phyloP scores from a whole-genome alignment of 202 grass and related monocot species.

The Setaria italica region DNA sequence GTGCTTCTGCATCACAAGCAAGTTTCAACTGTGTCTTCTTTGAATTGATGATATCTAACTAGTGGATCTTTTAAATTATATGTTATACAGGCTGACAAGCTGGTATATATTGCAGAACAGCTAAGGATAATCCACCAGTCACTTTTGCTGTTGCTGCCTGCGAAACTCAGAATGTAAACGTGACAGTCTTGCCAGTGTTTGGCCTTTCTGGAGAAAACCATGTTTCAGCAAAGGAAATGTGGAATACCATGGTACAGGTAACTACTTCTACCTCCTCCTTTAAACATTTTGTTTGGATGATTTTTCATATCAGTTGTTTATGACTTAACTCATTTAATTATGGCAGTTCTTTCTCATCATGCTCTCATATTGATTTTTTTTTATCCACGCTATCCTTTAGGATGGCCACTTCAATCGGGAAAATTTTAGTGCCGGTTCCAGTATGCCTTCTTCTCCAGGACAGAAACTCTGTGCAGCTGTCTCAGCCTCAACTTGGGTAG shows the following conservation, averaged over 20 bases:
- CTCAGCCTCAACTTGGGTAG: constrained; percentile 92
- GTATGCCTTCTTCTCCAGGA: constrained; percentile 75
- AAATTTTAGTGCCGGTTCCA: constrained; percentile 73
- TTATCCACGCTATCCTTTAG: constrained; percentile 49
- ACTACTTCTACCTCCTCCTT: background rate
- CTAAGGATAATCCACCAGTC: constrained; percentile 97
- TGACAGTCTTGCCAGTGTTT: constrained; percentile 96
- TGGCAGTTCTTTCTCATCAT: constrained; percentile 1
- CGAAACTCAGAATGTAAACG: constrained; percentile 97
- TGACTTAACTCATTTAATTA: constrained; percentile 8
- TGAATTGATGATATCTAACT: constrained; percentile 7
- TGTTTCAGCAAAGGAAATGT: constrained; percentile 83
- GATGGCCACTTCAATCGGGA: constrained; percentile 72
- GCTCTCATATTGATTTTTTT: background rate
- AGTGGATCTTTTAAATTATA: constrained; percentile 3
- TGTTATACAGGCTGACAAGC: constrained; percentile 34
- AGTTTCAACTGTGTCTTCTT: constrained; percentile 42
- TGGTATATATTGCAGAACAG: constrained; percentile 70
- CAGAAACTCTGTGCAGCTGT: constrained; percentile 85
- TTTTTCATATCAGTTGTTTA: constrained; percentile 2
- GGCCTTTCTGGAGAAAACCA: constrained; percentile 74
- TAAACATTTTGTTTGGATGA: constrained; percentile 16
- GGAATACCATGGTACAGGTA: constrained; percentile 83
- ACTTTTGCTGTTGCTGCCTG: constrained; percentile 95
- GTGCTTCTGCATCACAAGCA: constrained; percentile 99